A percentile compares a stretch with the other conserved stretches of the same genome.
phyloP scores from a whole-genome alignment of 2,329 filamentous ascomycete genomes.

The Helotiales sp. region DNA sequence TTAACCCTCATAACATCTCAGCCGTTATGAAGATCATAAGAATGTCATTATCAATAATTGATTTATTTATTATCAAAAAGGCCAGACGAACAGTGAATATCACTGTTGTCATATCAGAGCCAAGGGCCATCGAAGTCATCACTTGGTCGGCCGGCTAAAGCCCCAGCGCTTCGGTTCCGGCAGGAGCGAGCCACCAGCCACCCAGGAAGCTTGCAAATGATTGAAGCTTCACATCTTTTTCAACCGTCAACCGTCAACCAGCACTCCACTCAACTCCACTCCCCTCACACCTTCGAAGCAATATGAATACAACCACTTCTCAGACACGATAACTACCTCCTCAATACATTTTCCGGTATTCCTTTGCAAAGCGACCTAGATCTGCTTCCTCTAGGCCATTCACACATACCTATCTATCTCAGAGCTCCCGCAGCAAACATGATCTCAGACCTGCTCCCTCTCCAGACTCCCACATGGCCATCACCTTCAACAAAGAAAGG shows the following conservation, averaged over 20 bases:
- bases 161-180: not conserved
- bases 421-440: not conserved
- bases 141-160: not conserved
- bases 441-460: not conserved
- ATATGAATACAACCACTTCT: not conserved
- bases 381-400: not conserved
- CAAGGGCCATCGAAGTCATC: not conserved
- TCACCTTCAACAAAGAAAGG: not conserved
- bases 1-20: not conserved
- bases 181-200: not conserved
- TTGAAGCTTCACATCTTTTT: not conserved
- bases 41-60: not conserved
- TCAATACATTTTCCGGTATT: not conserved
- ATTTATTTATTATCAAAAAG: not conserved
- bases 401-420: not conserved
- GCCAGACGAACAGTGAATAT: not conserved
- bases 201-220: no score
- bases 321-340: not conserved
- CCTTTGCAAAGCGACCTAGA: not conserved
- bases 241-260: no score
- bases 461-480: not conserved
- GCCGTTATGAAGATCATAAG: not conserved
- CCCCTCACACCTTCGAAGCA: not conserved
- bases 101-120: not conserved
- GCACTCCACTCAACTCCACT: no score